phyloP scores from a whole-genome alignment of 2,329 filamentous ascomycete species.

The Kalmusia sp. region DNA sequence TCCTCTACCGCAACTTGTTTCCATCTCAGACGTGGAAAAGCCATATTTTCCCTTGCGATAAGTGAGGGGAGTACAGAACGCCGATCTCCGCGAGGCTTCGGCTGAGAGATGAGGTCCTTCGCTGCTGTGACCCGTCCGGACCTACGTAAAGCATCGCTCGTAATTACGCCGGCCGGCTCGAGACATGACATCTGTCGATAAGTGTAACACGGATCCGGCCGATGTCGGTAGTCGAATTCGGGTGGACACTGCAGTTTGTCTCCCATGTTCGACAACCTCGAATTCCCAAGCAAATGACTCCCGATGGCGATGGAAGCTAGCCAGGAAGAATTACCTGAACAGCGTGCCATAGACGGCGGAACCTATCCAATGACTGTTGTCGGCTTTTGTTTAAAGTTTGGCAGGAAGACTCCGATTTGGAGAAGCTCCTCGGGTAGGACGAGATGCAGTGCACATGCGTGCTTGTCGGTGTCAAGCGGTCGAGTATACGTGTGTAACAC shows the following conservation, averaged over 20 bases:
- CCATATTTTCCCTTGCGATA: neutral
- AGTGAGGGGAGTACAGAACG: neutral
- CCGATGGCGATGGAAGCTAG: neutral
- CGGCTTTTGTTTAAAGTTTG: neutral
- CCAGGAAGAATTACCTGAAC: neutral
- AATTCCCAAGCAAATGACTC: neutral
- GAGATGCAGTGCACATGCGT: conserved; percentile 5
- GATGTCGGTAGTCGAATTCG: conserved; percentile 31
- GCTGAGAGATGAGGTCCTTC: conserved; percentile 4
- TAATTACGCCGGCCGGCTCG: conserved; percentile 12
- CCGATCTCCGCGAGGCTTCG: conserved; percentile 3
- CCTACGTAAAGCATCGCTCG: conserved; percentile 3
- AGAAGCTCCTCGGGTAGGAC: neutral
- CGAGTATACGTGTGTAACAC: neutral
- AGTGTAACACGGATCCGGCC: conserved; percentile 22
- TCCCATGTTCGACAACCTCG: neutral
- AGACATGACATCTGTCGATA: conserved; percentile 28
- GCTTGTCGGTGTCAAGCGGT: neutral
- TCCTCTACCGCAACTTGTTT: neutral
- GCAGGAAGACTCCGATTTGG: neutral
- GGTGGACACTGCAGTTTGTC: conserved; percentile 11
- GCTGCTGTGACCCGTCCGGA: conserved; percentile 4
- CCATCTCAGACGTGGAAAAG: neutral
- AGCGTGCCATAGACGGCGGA: neutral
- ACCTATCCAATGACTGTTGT: neutral